Evolutionary conservation across 768 basidiomycete species (phyloP).

Genomic region (Kwoniella mangroviensis): DNA sequence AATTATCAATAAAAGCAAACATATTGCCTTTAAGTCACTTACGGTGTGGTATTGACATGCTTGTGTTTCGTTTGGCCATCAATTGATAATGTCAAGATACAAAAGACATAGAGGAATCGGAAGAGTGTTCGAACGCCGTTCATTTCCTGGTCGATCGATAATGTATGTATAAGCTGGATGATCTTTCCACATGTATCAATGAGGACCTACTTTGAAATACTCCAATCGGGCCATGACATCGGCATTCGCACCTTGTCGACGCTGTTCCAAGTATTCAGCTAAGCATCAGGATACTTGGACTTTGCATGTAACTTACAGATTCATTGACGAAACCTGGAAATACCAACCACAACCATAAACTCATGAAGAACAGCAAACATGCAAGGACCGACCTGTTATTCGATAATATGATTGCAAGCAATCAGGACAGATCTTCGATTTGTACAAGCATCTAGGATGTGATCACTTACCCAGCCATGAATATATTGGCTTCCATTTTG

Average conservation of each 20-base stretch:
- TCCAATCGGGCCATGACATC: slow-evolving; percentile 44
- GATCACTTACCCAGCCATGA: slow-evolving; percentile 36
- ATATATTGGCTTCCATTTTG: slow-evolving; percentile 48
- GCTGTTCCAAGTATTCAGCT: neutral
- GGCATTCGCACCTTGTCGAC: slow-evolving; percentile 46
- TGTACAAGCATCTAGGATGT: neutral
- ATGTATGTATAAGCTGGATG: neutral
- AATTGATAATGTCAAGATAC: slow-evolving; percentile 34
- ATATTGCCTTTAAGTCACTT: no score
- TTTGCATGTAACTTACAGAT: slow-evolving; percentile 25
- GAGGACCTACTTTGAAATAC: slow-evolving; percentile 38
- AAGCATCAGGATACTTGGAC: neutral
- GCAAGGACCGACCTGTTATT: slow-evolving; percentile 26
- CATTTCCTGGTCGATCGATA: slow-evolving; percentile 23
- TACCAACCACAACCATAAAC: slow-evolving; percentile 32
- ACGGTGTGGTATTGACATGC: slow-evolving; percentile 35
- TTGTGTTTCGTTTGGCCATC: slow-evolving; percentile 39
- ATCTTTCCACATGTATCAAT: neutral
- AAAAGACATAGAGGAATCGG: slow-evolving; percentile 34
- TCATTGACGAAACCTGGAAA: slow-evolving; percentile 49
- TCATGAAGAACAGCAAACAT: slow-evolving; percentile 23
- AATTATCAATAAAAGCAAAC: no score
- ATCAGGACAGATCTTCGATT: no score
- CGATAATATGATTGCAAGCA: no score
- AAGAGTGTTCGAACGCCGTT: slow-evolving; percentile 40